Base-by-base conservation (phyloP, 2,329 filamentous ascomycete genomes). In the Elsinoe necatrix region DNA sequence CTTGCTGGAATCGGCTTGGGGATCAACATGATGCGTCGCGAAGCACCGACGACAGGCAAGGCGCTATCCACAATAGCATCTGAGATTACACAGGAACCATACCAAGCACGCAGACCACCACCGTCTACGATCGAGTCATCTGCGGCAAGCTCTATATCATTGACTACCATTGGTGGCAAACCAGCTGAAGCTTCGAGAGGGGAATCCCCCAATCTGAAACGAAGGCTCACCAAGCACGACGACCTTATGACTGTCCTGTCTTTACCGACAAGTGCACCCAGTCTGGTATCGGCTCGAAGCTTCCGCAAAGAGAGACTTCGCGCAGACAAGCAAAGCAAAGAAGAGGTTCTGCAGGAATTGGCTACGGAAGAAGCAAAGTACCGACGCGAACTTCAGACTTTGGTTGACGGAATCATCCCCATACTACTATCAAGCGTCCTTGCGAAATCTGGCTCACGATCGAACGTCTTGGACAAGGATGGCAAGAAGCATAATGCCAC, bases 201-300 rank as follows among this genome's bases (percentile, higher is more conserved):
- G 60, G 64, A 61, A n/a, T 58, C 56, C 2, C 61, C 78, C 1
- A 78, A 76, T 42, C 73, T 89, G 31, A 89, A 86, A 69, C 81
- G 89, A 61, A 83, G 87, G 59, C 78, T 95, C 37, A 95, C 91
- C 3, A 95, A 88, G 58, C 91, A 97, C 71, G 90, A 90, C 14
- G 93, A 98, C 69, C 77, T 98, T 21, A 89, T 98, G 37, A 97
- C 93, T 0, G 89, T 95, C 2, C 76, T 98, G 7, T 97, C 91
- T 0, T 73, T 89, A 58, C 83, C 85, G 12, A 78, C 79, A 50
- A 79, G 84, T 58, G 80, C 79, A 58, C 83, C 78, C 66, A 90
- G 85, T 66, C 82, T 89, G 59, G 81, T 84, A 58, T 91, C 89
- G 21, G 82, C 86, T 25, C 82, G 87, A 43, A 95, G 89, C 69